Percentiles rank a stretch among this genome's conserved stretches.
Evolutionary conservation across 768 basidiomycete species (phyloP).

Genomic region (Mycena vulgaris): DNA sequence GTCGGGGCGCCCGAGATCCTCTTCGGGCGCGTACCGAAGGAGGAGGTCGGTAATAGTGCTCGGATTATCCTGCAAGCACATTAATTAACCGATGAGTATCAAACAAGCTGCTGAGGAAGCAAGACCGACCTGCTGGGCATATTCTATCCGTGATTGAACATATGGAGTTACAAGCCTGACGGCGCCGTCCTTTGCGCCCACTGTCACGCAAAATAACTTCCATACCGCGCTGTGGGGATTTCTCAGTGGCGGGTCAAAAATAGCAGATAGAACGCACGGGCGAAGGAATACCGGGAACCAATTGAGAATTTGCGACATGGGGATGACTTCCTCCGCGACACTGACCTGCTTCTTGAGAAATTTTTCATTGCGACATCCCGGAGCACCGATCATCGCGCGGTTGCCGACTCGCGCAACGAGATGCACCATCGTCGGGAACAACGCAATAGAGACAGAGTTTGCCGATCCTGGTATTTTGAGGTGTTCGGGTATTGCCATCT

Average conservation of each 20-base stretch:
- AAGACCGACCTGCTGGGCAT: slow-evolving; percentile 29
- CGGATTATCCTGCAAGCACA: slow-evolving; percentile 1
- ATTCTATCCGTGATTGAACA: slow-evolving; percentile 31
- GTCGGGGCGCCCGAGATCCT: slow-evolving; percentile 18
- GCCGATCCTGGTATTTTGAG: slow-evolving; percentile 13
- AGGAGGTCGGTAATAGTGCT: slow-evolving; percentile 36
- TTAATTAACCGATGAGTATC: no score
- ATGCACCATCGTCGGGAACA: slow-evolving; percentile 34
- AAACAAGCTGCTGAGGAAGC: background rate
- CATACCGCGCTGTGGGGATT: slow-evolving; percentile 22
- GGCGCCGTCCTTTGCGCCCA: slow-evolving; percentile 25
- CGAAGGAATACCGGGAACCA: slow-evolving; percentile 22
- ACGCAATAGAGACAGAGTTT: slow-evolving; percentile 19
- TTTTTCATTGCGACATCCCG: slow-evolving; percentile 36
- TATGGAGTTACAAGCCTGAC: slow-evolving; percentile 31
- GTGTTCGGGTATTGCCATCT: slow-evolving; percentile 27
- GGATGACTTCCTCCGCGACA: slow-evolving; percentile 33
- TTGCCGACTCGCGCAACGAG: slow-evolving; percentile 39
- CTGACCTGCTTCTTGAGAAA: slow-evolving; percentile 36
- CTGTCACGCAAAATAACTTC: slow-evolving; percentile 22
- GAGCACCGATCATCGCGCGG: slow-evolving; percentile 39
- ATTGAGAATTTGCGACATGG: slow-evolving; percentile 27
- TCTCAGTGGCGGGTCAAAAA: background rate
- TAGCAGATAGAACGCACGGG: slow-evolving; percentile 7
- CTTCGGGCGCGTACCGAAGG: slow-evolving; percentile 30